These are phyloP conservation scores for Carex myosuroides DNA, from an alignment of 176 grass and related monocot species.

Conservation along the genomic window DNA sequence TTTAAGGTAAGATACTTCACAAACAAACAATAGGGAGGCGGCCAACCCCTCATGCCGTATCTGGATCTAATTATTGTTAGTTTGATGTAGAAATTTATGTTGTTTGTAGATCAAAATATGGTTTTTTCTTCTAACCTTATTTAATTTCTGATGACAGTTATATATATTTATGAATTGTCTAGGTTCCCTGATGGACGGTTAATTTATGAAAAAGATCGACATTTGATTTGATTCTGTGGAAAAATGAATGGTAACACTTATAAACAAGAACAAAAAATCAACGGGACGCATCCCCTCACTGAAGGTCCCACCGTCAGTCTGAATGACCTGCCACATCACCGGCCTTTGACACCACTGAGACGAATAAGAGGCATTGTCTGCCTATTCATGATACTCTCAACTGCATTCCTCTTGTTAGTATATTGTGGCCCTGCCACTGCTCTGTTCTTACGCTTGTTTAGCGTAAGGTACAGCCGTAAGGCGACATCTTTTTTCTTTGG, in stretches of 20 bases:
- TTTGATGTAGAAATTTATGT: background rate
- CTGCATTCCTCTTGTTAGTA: constrained; percentile 71
- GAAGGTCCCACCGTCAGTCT: constrained; percentile 20
- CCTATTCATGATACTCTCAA: constrained; percentile 59
- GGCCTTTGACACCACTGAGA: constrained; percentile 40
- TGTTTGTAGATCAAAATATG: background rate
- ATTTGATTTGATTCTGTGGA: constrained; percentile 5
- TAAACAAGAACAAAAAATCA: constrained; percentile 20
- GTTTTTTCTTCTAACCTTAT: background rate
- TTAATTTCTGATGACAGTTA: background rate
- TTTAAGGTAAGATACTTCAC: background rate
- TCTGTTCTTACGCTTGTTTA: constrained; percentile 64
- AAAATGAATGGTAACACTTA: constrained; percentile 41
- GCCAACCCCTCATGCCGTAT: background rate
- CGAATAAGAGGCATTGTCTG: constrained; percentile 48
- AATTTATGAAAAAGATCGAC: background rate
- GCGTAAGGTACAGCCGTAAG: constrained; percentile 72
- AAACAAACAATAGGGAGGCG: background rate
- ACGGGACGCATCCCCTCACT: constrained; percentile 36
- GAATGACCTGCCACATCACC: constrained; percentile 42
- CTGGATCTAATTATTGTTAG: background rate
- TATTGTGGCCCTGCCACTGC: constrained; percentile 53
- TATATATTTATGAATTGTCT: background rate
- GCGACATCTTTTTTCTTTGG: constrained; percentile 70
- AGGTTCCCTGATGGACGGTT: background rate